phyloP scores from a whole-genome alignment of 495 filamentous ascomycete species.

The Aspergillus ellipticus region DNA sequence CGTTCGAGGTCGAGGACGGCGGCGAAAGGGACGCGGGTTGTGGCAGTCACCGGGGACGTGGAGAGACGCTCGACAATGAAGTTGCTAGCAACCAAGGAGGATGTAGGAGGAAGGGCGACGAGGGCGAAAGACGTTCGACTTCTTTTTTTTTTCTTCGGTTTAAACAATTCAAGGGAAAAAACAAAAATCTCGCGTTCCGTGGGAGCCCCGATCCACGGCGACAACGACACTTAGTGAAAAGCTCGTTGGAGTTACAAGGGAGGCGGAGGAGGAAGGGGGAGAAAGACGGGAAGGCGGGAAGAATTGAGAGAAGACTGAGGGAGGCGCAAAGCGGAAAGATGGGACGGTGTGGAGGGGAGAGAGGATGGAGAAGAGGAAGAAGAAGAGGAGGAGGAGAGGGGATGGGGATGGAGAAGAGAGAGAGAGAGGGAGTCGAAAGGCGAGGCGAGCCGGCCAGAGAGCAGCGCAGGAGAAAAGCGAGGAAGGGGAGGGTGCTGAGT shows the following conservation, averaged over 20 bases:
- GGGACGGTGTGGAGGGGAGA: slow-evolving; percentile 9
- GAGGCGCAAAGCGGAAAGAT: slow-evolving; percentile 6
- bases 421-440: background rate
- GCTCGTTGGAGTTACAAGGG: slow-evolving; percentile 37
- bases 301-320: slow-evolving; percentile 17
- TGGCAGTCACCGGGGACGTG: background rate
- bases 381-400: slow-evolving; percentile 4
- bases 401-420: slow-evolving; percentile 8
- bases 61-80: background rate
- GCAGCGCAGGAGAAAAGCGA: background rate
- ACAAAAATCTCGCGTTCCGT: slow-evolving; percentile 29
- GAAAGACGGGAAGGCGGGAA: slow-evolving; percentile 16
- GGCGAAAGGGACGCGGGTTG: background rate
- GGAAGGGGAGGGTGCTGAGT: background rate
- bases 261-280: slow-evolving; percentile 2
- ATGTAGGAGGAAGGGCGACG: slow-evolving; percentile 4
- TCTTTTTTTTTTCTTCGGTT: slow-evolving; percentile 9
- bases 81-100: slow-evolving; percentile 9
- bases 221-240: slow-evolving; percentile 55
- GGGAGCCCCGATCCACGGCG: slow-evolving; percentile 21
- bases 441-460: background rate
- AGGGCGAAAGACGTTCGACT: slow-evolving; percentile 6
- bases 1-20: background rate
- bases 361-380: slow-evolving; percentile 6
- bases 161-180: slow-evolving; percentile 6